Evolutionary conservation across 1,284 basidiomycete genomes (phyloP).

Genomic region (Meripilus lineatus): DNA sequence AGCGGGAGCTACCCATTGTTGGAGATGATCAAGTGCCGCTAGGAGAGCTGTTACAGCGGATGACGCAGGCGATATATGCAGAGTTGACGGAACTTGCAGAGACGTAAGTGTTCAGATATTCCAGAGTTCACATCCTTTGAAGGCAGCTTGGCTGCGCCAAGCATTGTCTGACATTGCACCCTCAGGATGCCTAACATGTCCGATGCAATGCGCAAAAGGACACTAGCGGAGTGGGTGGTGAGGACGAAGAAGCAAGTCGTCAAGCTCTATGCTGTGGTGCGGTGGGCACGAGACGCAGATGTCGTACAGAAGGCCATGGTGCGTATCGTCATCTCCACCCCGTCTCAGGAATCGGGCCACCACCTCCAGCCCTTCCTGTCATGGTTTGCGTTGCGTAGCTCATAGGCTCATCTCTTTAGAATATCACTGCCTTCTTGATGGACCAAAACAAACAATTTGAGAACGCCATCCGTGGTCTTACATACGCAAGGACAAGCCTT

Average conservation of each 20-base stretch:
- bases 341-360: not conserved
- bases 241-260: constrained; percentile 86
- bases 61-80: constrained; percentile 77
- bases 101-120: constrained; percentile 55
- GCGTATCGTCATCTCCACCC: constrained; percentile 16
- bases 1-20: constrained; percentile 73
- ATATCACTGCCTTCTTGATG: constrained; percentile 80
- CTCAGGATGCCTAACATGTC: constrained; percentile 78
- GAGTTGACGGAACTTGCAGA: constrained; percentile 82
- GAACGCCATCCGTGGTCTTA: constrained; percentile 59
- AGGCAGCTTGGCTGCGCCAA: not conserved
- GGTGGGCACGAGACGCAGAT: constrained; percentile 79
- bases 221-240: constrained; percentile 83
- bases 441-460: constrained; percentile 82
- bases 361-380: no score
- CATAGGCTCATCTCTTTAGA: constrained; percentile 37
- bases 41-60: constrained; percentile 69
- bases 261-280: constrained; percentile 80
- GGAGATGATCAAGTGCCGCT: constrained; percentile 72
- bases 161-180: not conserved
- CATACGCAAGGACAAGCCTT: constrained; percentile 59
- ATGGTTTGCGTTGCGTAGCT: not conserved
- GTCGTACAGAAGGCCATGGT: constrained; percentile 85
- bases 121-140: not conserved
- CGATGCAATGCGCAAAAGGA: constrained; percentile 76